Evolutionary conservation across 768 basidiomycete species (phyloP).

Genomic region (Leccinum fibrillosum): DNA sequence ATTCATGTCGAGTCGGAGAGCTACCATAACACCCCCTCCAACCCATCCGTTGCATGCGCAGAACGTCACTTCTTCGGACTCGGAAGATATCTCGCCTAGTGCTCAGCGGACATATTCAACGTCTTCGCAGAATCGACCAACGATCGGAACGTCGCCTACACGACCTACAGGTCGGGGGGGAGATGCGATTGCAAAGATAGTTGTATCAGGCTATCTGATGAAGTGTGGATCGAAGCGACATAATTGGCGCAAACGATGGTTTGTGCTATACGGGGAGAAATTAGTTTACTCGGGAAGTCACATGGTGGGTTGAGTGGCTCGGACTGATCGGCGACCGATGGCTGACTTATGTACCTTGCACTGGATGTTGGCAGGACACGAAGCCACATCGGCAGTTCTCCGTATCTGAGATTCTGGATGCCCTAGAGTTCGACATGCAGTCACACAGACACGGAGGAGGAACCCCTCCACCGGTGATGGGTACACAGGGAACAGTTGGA

Average conservation of each 20-base stretch:
- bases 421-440: constrained; percentile 80
- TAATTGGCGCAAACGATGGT: constrained; percentile 97
- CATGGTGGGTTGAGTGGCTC: constrained; percentile 64
- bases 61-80: constrained; percentile 72
- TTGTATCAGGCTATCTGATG: constrained; percentile 91
- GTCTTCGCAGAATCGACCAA: constrained; percentile 44
- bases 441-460: constrained; percentile 42
- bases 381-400: constrained; percentile 86
- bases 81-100: constrained; percentile 63
- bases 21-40: constrained; percentile 46
- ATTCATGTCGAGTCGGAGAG: constrained; percentile 26
- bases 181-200: constrained; percentile 67
- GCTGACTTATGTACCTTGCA: constrained; percentile 7
- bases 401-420: constrained; percentile 83
- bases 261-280: constrained; percentile 85
- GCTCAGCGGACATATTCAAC: constrained; percentile 40
- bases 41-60: constrained; percentile 40
- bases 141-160: constrained; percentile 42
- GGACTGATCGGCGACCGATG: constrained; percentile 9
- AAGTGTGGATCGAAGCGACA: constrained; percentile 92
- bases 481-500: constrained; percentile 35
- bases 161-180: constrained; percentile 35
- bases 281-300: constrained; percentile 89
- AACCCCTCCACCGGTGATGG: constrained; percentile 30
- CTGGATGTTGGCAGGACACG: constrained; percentile 61